Percentiles rank a stretch among this genome's conserved stretches.
phyloP scores from a whole-genome alignment of 192 early-diverging fungal genomes.

The Oehlia diaphana region DNA sequence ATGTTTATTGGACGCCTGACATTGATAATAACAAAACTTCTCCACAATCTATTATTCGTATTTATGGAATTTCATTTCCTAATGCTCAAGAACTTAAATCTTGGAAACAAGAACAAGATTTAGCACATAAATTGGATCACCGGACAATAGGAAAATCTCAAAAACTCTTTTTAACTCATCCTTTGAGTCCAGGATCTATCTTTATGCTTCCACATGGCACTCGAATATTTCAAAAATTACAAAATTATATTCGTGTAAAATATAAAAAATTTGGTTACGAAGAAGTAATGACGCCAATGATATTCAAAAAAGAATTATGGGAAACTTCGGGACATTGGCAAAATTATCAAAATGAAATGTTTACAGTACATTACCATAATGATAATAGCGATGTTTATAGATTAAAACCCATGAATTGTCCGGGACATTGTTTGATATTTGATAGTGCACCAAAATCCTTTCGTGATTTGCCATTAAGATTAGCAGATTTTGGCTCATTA shows the following conservation, averaged over 20 bases:
- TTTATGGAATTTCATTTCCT: conserved; percentile 71
- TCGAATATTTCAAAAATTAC: conserved; percentile 77
- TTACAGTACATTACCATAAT: conserved; percentile 40
- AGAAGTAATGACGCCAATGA: conserved; percentile 89
- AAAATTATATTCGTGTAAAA: conserved; percentile 72
- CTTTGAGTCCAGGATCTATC: conserved; percentile 67
- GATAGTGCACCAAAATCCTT: conserved; percentile 79
- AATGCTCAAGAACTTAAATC: conserved; percentile 30
- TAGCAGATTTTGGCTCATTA: conserved; percentile 91
- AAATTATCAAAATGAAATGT: conserved; percentile 96
- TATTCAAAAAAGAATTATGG: conserved; percentile 94
- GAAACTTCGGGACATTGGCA: conserved; percentile 94
- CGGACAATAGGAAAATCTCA: conserved; percentile 68
- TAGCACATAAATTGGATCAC: conserved; percentile 66
- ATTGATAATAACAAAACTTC: conserved; percentile 43
- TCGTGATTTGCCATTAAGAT: conserved; percentile 83
- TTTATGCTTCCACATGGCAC: conserved; percentile 78
- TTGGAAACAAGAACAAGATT: conserved; percentile 44
- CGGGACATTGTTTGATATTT: conserved; percentile 93
- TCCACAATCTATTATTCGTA: conserved; percentile 62
- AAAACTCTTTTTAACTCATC: conserved; percentile 70
- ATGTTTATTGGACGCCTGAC: conserved; percentile 61
- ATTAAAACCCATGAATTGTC: conserved; percentile 99
- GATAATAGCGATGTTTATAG: conserved; percentile 62
- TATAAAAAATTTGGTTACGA: conserved; percentile 78